A percentile compares a stretch with the other conserved stretches of the same genome.
Conservation (phyloP, 257 asterid species). For the Thymus quinquecostatus region DNA sequence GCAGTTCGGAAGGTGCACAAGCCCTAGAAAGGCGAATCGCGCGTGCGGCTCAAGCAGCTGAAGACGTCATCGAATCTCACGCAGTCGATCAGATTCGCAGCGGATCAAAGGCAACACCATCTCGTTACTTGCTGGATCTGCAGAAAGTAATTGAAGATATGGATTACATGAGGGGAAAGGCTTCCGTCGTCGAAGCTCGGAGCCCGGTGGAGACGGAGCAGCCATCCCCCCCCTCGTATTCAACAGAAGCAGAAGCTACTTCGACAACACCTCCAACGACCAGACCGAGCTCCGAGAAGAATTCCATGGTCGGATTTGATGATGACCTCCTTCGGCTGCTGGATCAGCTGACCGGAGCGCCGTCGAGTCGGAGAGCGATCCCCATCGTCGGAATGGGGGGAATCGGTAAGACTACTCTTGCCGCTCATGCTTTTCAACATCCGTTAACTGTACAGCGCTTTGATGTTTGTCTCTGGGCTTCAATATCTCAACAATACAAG, state of each 20-base stretch:
- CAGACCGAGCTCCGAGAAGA: neutral
- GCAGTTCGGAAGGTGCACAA: neutral
- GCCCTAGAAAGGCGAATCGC: neutral
- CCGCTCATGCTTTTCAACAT: neutral
- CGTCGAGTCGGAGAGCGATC: neutral
- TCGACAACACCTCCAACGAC: neutral
- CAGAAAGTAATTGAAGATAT: neutral
- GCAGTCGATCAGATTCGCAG: no score
- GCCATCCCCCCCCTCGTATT: neutral
- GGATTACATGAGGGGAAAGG: neutral
- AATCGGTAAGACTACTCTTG: neutral
- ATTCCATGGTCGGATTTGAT: constrained; percentile 5
- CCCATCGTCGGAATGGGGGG: constrained; percentile 11
- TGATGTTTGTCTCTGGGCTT: neutral
- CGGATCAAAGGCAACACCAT: neutral
- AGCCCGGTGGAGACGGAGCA: no score
- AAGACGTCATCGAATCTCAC: no score
- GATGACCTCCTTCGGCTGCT: neutral
- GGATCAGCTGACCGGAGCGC: neutral
- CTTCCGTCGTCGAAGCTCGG: no score
- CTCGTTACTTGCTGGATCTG: constrained; percentile 2
- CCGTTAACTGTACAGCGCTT: neutral
- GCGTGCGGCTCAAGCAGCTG: no score
- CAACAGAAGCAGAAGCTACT: neutral
- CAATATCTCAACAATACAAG: neutral